Base-by-base conservation (phyloP, 768 basidiomycete species). In the Artomyces pyxidatus region DNA sequence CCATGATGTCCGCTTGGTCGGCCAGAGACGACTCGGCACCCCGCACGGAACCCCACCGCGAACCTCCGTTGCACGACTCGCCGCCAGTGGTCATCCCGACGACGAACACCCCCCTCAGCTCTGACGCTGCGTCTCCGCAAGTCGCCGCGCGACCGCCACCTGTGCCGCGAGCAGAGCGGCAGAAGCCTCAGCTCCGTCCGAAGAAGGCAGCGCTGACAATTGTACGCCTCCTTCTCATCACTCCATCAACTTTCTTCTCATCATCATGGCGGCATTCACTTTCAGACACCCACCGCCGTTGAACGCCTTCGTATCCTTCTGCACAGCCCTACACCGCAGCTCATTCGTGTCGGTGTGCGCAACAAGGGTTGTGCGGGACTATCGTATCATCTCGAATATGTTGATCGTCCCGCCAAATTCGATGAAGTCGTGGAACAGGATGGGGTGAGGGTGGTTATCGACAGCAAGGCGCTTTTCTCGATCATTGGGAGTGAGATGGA, bases 401-500 rank as follows among this genome's bases (percentile, higher is more conserved):
- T 97, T 47, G 90, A 93, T 37, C 71, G 80, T 59, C 83, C 90
- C 1, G 88, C 78, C 4, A 86, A 83, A 65, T 97, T 98, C 59
- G 96, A 99, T 69, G 96, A 98, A 63, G 78, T 97, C 16, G 93
- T 98, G 19, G 83, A 91, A 64, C 96, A 98, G 68, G 93, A 97
- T 56, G 95, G 88, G 2, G 90, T 96, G 22, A 78, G 74, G 56
- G 95, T 99, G 39, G 71, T 98, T 53, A 92, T 98, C 63, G 96
- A 99, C 70, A 86, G 84, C 63, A 97, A 94, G 66, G 96, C 96
- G 22, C 68, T 99, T 55, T 98, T 99, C 64, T 92, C 88, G 50
- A 96, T 99, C 58, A 96, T 99, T 52, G 96, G 96, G 43, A 95
- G 91, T 65, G 88, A 89, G 74, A 99, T 99, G 96, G 92, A 95